Evolutionary conservation across 129 eudicot species (phyloP), one percentile per base, ranked within the genome.

Genomic region (Helianthus tuberosus): DNA sequence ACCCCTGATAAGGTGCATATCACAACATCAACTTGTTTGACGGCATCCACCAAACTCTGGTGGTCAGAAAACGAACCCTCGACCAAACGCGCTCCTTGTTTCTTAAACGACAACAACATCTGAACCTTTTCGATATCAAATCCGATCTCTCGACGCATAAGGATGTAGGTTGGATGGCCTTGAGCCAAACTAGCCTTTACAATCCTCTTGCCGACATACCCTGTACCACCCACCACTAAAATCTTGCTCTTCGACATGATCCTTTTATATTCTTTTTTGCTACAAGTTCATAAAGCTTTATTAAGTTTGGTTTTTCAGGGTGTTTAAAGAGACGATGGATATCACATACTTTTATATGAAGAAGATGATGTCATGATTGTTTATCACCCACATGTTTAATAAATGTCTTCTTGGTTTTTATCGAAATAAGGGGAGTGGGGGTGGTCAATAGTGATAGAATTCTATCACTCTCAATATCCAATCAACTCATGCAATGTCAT

Each of bases 21-120:
- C 20, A 88, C 97, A 0, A 91, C 96, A 63, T 91, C 96, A 29
- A 91, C 97, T 15, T 57, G 83, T 55, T 84, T 86, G 9, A 91
- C 86, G 2, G 96, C 97, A 11, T 86, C 66, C 16, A 91, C 92
- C 1, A 91, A 85, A 74, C 86, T 84, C 53, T 16, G 77, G 64
- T 91, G 89, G 59, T 91, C 87, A 41, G 70, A 75, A 44, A 91
- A 84, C 11, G 96, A 88, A 23, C 84, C 95, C 13, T 76, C 78
- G 8, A 88, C 75, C 7, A 83, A 81, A 17, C 69, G 89, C 39
- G 91, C 89, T 47, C 95, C 89, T 55, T 65, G 75, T 66, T 64
- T 11, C 65, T 83, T 86, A n/a, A 89, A 86, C 8, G 84, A 72
- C 53, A 83, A 50, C 15, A 89, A 13, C 75, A 69, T 76, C 66